Percentiles rank a stretch among this genome's conserved stretches.
phyloP scores from a whole-genome alignment of 768 basidiomycete species.

The Podaxis rugospora region DNA sequence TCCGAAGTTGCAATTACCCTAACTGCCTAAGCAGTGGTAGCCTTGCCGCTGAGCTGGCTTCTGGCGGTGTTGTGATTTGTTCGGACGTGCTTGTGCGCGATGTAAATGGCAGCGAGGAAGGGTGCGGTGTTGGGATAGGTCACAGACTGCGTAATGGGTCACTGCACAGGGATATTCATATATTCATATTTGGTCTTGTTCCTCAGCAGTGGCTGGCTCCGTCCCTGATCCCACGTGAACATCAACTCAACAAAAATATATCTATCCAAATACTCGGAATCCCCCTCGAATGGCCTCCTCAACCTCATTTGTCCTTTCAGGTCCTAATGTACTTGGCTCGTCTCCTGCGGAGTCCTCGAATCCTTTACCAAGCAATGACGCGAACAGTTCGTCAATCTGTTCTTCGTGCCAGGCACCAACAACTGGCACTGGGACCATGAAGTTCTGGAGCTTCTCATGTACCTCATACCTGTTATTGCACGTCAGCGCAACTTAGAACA shows the following conservation, averaged over 20 bases:
- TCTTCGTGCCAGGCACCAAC: slow-evolving; percentile 87
- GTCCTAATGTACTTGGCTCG: slow-evolving; percentile 22
- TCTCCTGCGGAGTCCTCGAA: slow-evolving; percentile 38
- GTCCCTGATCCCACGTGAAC: slow-evolving; percentile 8
- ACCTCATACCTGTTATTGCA: slow-evolving; percentile 55
- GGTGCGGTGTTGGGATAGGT: background rate
- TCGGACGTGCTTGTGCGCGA: background rate
- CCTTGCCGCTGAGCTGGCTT: background rate
- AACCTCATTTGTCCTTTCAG: slow-evolving; percentile 23
- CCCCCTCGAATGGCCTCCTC: slow-evolving; percentile 35
- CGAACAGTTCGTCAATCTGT: slow-evolving; percentile 93
- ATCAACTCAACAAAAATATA: background rate
- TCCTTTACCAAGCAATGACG: slow-evolving; percentile 78
- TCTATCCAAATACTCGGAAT: slow-evolving; percentile 59
- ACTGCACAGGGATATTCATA: background rate
- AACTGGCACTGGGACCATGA: slow-evolving; percentile 85
- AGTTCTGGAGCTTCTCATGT: slow-evolving; percentile 95
- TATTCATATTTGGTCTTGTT: slow-evolving; percentile 37
- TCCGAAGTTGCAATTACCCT: slow-evolving; percentile 2
- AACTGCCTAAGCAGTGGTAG: background rate
- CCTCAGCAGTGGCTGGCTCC: slow-evolving; percentile 24
- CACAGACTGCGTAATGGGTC: slow-evolving; percentile 3
- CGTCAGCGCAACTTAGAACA: slow-evolving; percentile 28
- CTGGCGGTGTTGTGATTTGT: background rate
- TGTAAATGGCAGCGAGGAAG: background rate